phyloP scores from a whole-genome alignment of 495 filamentous ascomycete species.

The Aspergillus haitiensis region DNA sequence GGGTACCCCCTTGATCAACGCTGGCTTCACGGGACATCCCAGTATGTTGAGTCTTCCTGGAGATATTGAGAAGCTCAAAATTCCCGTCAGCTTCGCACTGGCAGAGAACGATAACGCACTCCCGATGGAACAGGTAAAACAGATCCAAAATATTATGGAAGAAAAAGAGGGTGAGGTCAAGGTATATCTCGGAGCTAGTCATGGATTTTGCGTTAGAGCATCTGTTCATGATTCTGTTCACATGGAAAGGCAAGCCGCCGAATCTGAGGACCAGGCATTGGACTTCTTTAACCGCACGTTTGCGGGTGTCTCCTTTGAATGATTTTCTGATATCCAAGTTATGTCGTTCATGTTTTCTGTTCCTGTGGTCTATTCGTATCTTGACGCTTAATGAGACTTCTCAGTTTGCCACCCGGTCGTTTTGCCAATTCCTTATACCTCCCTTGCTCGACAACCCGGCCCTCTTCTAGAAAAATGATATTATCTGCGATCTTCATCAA shows the following conservation, averaged over 20 bases:
- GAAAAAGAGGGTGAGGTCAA: constrained; percentile 48
- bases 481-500: constrained; percentile 81
- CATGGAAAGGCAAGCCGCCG: constrained; percentile 43
- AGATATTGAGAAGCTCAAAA: constrained; percentile 53
- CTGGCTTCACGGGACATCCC: constrained; percentile 57
- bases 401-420: constrained; percentile 41
- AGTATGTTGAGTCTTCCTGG: constrained; percentile 49
- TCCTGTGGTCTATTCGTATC: background rate
- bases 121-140: constrained; percentile 17
- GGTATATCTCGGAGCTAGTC: constrained; percentile 57
- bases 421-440: constrained; percentile 54
- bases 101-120: constrained; percentile 49
- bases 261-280: constrained; percentile 56
- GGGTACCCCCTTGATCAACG: constrained; percentile 48
- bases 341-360: background rate
- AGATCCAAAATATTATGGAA: constrained; percentile 39
- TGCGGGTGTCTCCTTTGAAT: constrained; percentile 12
- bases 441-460: constrained; percentile 66
- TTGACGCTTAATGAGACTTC: constrained; percentile 31
- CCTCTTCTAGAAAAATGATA: constrained; percentile 69
- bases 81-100: constrained; percentile 57
- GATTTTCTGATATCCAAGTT: background rate
- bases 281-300: constrained; percentile 52
- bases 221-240: constrained; percentile 38
- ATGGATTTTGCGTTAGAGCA: constrained; percentile 60